Evolutionary conservation across 306 rosid genomes (phyloP), one percentile per base, ranked within the genome.

Genomic region (Rosa rugosa): DNA sequence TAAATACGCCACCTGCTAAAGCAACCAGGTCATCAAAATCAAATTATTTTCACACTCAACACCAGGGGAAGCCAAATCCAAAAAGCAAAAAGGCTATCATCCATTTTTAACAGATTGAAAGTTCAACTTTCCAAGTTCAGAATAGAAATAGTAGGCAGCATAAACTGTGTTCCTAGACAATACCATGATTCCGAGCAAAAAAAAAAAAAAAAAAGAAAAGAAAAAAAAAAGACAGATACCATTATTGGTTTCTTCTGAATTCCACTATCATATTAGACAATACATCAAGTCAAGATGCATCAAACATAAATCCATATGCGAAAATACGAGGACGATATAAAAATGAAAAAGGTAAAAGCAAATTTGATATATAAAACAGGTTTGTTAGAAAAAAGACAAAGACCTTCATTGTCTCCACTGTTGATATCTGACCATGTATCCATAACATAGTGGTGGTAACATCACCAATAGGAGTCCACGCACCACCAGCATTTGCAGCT

Each of bases 381-480:
- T 41, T 74, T 80, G 60, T 34, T 45, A 75, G 46, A 60, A 38
- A 23, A 17, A 51, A 25, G 75, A 77, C 75, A 79, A 77, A 31
- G 72, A 92, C 98, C 94, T 91, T 91, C 85, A 95, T 87, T 80
- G 97, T 95, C 71, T 69, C 85, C 83, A 92, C 70, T 22, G 98
- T 87, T 56, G 97, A 87, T 88, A 95, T 88, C 80, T 92, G 99
- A 80, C 99, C 98, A 77, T 95, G 97, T 80, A 95, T 95, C 99
- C 99, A 95, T 66, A 95, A 86, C 99, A 95, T 95, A 34, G 97
- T 95, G 40, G 98, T 95, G 75, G 99, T 95, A 72, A 95, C 96
- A 85, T 95, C 99, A 53, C 99, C 99, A 41, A 95, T 95, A 54
- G 99, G 99, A 42, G 98, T 92, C 99, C 99, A 95, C 22, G 99